Base-by-base conservation (phyloP, 177 flowering plant species). In the Viscum album region DNA sequence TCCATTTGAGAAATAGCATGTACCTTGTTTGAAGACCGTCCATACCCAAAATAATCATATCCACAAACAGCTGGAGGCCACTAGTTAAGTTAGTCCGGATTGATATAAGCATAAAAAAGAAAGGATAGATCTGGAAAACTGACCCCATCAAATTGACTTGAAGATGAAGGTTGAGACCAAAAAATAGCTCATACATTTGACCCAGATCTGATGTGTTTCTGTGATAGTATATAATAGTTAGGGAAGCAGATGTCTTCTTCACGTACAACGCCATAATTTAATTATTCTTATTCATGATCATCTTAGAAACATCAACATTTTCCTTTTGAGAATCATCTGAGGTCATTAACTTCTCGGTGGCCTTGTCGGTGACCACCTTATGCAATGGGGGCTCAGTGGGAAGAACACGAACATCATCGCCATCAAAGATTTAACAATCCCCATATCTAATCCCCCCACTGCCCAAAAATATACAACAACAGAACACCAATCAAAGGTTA, bases 191-290 rank as follows among this genome's bases (percentile, higher is more conserved):
- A 70, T 78, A 92, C 91, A 95, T 90, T 85, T 95, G 99, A 15
- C 99, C 97, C 62, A 95, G 75, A 89, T 95, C 99, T 68, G 97
- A 91, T 0, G 99, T 97, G 78, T 95, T 95, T 8, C 97, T 97
- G 69, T 95, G 99, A 17, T 97, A 95, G 69, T 92, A 90, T 35
- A 95, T 70, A 59, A 95, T 29, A 29, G 99, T 92, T 62, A 87
- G 70, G 66, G 77, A 64, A 34, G 99, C 97, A 64, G 78, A 50
- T 7, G 90, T 90, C 61, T 95, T 87, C 81, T 76, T 84, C 26
- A 92, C 76, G 47, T 84, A 89, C 71, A 88, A 65, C 1, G 94
- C 96, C 50, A 88, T 84, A 39, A 94, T 82, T 63, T 86, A 83
- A 66, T 80, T 88, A 61, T 96, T 96, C 68, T 81, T 81, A 83